A percentile compares a stretch with the other conserved stretches of the same genome.
Conservation (phyloP, 2,329 filamentous ascomycete genomes). For the Exophiala calicioides region DNA sequence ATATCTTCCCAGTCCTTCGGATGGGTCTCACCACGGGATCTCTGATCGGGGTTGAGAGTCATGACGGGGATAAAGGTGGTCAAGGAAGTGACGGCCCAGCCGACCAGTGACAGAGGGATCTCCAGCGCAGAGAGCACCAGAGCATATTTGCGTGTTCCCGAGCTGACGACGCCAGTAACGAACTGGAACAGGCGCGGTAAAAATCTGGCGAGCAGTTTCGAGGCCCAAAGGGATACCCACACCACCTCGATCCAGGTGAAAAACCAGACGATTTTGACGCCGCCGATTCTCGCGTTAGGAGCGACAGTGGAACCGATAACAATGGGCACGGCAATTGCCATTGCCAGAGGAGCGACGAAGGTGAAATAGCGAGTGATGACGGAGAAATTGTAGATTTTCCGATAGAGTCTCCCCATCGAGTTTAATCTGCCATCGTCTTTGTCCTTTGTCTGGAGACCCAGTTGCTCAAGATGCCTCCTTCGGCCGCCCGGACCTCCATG, state of each 20-base stretch:
- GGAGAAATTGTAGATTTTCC: constrained; percentile 62
- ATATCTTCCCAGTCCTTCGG: constrained; percentile 54
- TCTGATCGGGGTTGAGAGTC: constrained; percentile 44
- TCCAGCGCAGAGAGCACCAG: constrained; percentile 60
- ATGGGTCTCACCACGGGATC: constrained; percentile 34
- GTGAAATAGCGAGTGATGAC: constrained; percentile 65
- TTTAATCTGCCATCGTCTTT: constrained; percentile 59
- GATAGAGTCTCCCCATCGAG: constrained; percentile 61
- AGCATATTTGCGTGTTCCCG: constrained; percentile 65
- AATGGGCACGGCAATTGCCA: constrained; percentile 63
- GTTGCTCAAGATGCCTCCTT: constrained; percentile 40
- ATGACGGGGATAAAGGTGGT: constrained; percentile 59
- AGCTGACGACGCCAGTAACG: constrained; percentile 63
- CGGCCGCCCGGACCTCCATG: constrained; percentile 30
- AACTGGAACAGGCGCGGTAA: constrained; percentile 63
- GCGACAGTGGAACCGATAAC: constrained; percentile 60
- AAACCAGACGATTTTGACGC: constrained; percentile 60
- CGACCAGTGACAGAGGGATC: too few species aligned
- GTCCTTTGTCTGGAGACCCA: constrained; percentile 37
- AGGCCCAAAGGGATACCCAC: constrained; percentile 64
- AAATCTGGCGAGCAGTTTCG: constrained; percentile 61
- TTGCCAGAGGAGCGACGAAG: constrained; percentile 60
- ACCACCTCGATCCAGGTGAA: constrained; percentile 67
- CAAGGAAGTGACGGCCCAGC: constrained; percentile 61
- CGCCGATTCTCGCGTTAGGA: constrained; percentile 52